phyloP scores from a whole-genome alignment of 768 basidiomycete genomes.

The Suillus clintonianus region DNA sequence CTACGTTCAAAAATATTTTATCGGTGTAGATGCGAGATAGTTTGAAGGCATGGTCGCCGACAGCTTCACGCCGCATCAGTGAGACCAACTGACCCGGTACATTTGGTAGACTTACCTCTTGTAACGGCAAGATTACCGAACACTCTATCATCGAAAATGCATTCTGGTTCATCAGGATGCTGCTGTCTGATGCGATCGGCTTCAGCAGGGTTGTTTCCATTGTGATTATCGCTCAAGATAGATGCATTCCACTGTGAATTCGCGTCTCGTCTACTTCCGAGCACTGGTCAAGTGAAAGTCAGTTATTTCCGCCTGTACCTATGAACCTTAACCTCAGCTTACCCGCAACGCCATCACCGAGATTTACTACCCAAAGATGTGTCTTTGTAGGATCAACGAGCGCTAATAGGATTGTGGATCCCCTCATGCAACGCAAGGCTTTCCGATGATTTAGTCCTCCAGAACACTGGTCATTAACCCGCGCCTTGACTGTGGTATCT shows the following conservation, averaged over 20 bases:
- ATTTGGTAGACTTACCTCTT: slow-evolving; percentile 15
- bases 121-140: slow-evolving; percentile 51
- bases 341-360: slow-evolving; percentile 59
- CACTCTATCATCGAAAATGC: slow-evolving; percentile 46
- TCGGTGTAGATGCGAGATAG: slow-evolving; percentile 48
- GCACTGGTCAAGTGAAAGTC: slow-evolving; percentile 37
- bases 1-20: slow-evolving; percentile 45
- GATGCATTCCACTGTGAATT: slow-evolving; percentile 19
- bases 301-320: background rate
- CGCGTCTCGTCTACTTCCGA: slow-evolving; percentile 37
- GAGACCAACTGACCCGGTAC: background rate
- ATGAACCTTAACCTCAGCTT: slow-evolving; percentile 10
- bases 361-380: slow-evolving; percentile 55
- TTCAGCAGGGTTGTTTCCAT: slow-evolving; percentile 45
- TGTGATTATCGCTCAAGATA: slow-evolving; percentile 48
- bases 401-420: slow-evolving; percentile 50
- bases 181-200: slow-evolving; percentile 39
- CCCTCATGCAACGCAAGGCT: slow-evolving; percentile 49
- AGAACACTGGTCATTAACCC: slow-evolving; percentile 39
- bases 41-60: slow-evolving; percentile 58
- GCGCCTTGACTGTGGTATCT: slow-evolving; percentile 37
- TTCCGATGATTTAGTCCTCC: slow-evolving; percentile 34
- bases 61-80: slow-evolving; percentile 32
- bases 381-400: slow-evolving; percentile 42
- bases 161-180: slow-evolving; percentile 50